phyloP scores from a whole-genome alignment of 1,284 basidiomycete genomes.

The Malassezia restricta region DNA sequence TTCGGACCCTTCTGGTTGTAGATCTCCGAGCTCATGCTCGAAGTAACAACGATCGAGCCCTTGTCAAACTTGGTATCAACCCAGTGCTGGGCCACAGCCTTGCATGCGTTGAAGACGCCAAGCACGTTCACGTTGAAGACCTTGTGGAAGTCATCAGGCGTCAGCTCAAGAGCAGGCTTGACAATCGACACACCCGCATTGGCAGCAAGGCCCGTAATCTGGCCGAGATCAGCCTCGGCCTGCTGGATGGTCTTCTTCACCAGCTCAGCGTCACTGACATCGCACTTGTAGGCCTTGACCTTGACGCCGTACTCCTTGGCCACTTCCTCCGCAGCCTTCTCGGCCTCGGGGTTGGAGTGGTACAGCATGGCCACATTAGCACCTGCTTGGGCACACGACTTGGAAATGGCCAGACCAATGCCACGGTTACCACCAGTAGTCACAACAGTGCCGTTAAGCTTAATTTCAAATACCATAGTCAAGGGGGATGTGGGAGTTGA shows the following conservation, averaged over 20 bases:
- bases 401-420: slow-evolving; percentile 44
- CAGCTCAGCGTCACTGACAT: slow-evolving; percentile 37
- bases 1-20: slow-evolving; percentile 45
- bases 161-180: slow-evolving; percentile 45
- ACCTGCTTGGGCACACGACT: slow-evolving; percentile 40
- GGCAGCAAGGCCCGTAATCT: slow-evolving; percentile 39
- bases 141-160: slow-evolving; percentile 41
- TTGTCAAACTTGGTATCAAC: slow-evolving; percentile 42
- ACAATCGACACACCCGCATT: slow-evolving; percentile 44
- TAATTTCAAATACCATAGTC: slow-evolving; percentile 21
- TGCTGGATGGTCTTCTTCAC: slow-evolving; percentile 41
- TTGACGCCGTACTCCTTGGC: slow-evolving; percentile 42
- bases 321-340: slow-evolving; percentile 34
- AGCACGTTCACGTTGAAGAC: slow-evolving; percentile 46
- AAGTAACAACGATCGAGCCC: slow-evolving; percentile 44
- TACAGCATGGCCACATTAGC: slow-evolving; percentile 45
- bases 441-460: slow-evolving; percentile 34
- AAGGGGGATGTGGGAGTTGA: background rate
- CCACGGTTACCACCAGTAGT: slow-evolving; percentile 52
- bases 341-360: slow-evolving; percentile 43
- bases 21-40: slow-evolving; percentile 44
- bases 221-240: slow-evolving; percentile 37
- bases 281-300: slow-evolving; percentile 46
- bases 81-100: slow-evolving; percentile 45
- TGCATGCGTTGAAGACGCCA: slow-evolving; percentile 45